Percentiles rank a stretch among this genome's conserved stretches.
These are phyloP conservation scores for Psidium guajava DNA, from an alignment of 345 rosid genomes.

Conservation along the genomic window DNA sequence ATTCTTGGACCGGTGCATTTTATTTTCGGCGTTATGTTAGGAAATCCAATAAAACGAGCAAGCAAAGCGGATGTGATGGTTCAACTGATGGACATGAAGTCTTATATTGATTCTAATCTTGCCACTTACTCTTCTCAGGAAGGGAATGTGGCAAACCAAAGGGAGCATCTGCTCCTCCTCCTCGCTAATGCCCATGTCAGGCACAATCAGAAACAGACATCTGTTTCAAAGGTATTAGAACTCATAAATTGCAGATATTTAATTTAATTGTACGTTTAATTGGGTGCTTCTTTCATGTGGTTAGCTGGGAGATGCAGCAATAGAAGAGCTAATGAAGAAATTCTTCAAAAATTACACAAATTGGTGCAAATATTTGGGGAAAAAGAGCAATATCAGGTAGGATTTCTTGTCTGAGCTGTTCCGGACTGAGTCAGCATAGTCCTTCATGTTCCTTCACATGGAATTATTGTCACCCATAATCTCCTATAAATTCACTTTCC, in stretches of 20 bases:
- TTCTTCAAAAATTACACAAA: conserved; percentile 77
- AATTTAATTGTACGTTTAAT: neutral
- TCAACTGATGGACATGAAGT: neutral
- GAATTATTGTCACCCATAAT: neutral
- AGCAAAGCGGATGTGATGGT: neutral
- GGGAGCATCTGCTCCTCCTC: conserved; percentile 88
- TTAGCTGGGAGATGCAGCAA: conserved; percentile 64
- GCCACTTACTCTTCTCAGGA: conserved; percentile 25
- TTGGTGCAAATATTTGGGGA: conserved; percentile 86
- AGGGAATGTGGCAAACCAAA: conserved; percentile 86
- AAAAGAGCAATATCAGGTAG: conserved; percentile 69
- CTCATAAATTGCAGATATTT: neutral
- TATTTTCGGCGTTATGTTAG: neutral
- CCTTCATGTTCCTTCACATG: neutral
- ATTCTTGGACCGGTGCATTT: neutral
- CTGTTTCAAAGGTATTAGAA: conserved; percentile 40
- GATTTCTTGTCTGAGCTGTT: neutral
- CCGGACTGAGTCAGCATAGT: neutral
- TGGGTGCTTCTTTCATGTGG: neutral
- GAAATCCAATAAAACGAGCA: neutral
- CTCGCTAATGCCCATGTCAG: conserved; percentile 60
- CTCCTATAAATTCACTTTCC: neutral
- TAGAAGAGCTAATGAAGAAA: conserved; percentile 76
- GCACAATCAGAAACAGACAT: conserved; percentile 41
- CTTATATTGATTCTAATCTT: neutral